Conservation (phyloP, 768 basidiomycete species). For the Boletus rubroflammeus region DNA sequence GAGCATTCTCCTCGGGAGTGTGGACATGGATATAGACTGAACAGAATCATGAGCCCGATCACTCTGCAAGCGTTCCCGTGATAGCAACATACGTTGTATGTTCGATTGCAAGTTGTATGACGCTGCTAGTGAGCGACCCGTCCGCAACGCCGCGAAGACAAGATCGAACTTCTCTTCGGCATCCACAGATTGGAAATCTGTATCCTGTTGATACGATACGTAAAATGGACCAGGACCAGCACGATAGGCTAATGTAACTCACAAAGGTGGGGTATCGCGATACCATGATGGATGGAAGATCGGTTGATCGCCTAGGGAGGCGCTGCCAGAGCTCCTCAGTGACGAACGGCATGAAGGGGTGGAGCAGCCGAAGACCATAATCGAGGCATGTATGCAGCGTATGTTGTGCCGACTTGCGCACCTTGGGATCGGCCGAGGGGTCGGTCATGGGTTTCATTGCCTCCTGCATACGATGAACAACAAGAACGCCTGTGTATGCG, state of each 20-base stretch:
- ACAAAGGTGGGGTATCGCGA: conserved; percentile 79
- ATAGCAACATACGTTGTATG: conserved; percentile 35
- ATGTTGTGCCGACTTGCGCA: conserved; percentile 84
- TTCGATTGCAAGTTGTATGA: conserved; percentile 86
- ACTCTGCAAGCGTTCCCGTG: neutral
- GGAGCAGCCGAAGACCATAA: conserved; percentile 81
- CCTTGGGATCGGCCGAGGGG: conserved; percentile 55
- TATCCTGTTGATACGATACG: conserved; percentile 42
- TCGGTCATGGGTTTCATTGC: conserved; percentile 99
- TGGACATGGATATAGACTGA: conserved; percentile 73
- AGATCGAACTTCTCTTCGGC: conserved; percentile 86
- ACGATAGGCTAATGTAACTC: conserved; percentile 33
- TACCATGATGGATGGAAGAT: conserved; percentile 86
- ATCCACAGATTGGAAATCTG: conserved; percentile 56
- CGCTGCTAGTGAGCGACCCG: conserved; percentile 49
- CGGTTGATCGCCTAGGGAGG: conserved; percentile 79
- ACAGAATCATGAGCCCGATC: neutral
- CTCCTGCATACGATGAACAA: conserved; percentile 53
- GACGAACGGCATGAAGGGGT: conserved; percentile 99
- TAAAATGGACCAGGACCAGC: neutral
- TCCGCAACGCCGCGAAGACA: conserved; percentile 73
- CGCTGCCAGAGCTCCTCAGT: conserved; percentile 99
- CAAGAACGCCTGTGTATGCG: neutral
- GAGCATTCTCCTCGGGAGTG: conserved; percentile 52
- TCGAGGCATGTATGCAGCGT: conserved; percentile 95